These are phyloP conservation scores for Blastocladiella emersonii DNA, from an alignment of 371 early-diverging fungal species.

Conservation along the genomic window DNA sequence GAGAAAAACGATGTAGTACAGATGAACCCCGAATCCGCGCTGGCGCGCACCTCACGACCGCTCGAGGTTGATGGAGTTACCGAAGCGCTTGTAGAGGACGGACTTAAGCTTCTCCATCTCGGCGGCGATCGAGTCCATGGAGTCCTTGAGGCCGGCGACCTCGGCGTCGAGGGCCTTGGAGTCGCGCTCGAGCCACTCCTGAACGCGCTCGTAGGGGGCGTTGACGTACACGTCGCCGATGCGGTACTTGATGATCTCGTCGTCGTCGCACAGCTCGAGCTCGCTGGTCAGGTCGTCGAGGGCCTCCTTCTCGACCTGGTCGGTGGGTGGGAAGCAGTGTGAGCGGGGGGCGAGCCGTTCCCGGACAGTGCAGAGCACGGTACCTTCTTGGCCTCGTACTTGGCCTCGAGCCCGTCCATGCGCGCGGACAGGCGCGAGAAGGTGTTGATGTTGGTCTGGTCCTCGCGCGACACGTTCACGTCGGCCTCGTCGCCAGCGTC, in stretches of 20 bases:
- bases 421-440: constrained; percentile 75
- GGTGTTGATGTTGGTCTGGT: constrained; percentile 85
- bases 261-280: constrained; percentile 84
- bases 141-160: constrained; percentile 32
- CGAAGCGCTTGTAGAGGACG: constrained; percentile 78
- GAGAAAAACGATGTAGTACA: too few species aligned
- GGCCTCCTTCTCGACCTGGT: constrained; percentile 60
- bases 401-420: constrained; percentile 60
- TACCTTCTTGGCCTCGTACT: constrained; percentile 68
- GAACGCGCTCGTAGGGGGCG: constrained; percentile 54
- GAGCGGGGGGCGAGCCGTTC: too few species aligned
- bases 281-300: constrained; percentile 81
- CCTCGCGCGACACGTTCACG: constrained; percentile 82
- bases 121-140: constrained; percentile 43
- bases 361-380: neutral
- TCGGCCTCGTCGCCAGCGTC: constrained; percentile 50
- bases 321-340: too few species aligned
- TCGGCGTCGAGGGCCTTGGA: constrained; percentile 17
- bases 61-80: constrained; percentile 85
- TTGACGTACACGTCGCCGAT: constrained; percentile 81
- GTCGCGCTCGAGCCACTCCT: constrained; percentile 52
- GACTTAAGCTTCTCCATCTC: constrained; percentile 78
- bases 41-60: constrained; percentile 45
- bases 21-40: too few species aligned
- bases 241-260: constrained; percentile 63